Percentiles rank a stretch among this genome's conserved stretches.
Conservation (phyloP, 352 stramenopile species). For the Salisapilia sapeloensis region DNA sequence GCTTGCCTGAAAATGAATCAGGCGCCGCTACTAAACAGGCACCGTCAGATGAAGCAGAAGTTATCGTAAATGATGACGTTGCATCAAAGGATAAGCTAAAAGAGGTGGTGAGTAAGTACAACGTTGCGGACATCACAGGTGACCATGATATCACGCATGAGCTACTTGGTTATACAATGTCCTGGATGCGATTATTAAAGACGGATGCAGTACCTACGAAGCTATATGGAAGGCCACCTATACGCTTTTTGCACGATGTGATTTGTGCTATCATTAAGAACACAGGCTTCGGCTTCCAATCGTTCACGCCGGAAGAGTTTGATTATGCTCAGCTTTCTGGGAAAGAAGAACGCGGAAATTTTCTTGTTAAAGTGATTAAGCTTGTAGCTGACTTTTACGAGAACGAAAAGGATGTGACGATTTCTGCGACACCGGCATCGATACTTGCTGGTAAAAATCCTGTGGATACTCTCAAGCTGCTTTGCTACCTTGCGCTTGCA, state of each 20-base stretch:
- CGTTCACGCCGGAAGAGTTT: constrained; percentile 25
- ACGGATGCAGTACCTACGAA: constrained; percentile 43
- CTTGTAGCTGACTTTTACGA: constrained; percentile 48
- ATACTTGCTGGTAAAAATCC: constrained; percentile 66
- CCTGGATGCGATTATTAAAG: constrained; percentile 62
- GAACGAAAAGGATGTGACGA: constrained; percentile 16
- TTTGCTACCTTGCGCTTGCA: constrained; percentile 42
- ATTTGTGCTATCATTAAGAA: constrained; percentile 51
- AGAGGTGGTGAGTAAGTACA: constrained; percentile 14
- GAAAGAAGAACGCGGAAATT: constrained; percentile 64
- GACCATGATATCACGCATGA: constrained; percentile 51
- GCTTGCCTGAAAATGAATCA: neutral
- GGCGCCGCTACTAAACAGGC: neutral
- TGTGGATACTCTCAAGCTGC: constrained; percentile 53
- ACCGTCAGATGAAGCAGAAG: constrained; percentile 1
- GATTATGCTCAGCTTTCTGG: constrained; percentile 46
- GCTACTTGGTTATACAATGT: constrained; percentile 47
- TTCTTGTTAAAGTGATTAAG: constrained; percentile 54
- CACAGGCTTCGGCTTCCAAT: constrained; percentile 31
- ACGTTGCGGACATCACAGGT: constrained; percentile 21
- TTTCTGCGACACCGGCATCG: constrained; percentile 56
- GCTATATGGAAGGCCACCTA: constrained; percentile 50
- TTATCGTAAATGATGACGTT: constrained; percentile 2
- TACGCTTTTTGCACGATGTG: constrained; percentile 69
- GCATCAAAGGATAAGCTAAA: constrained; percentile 11